A percentile compares a stretch with the other conserved stretches of the same genome.
Evolutionary conservation across 768 basidiomycete genomes (phyloP).

Genomic region (Thelephora ganbajun): DNA sequence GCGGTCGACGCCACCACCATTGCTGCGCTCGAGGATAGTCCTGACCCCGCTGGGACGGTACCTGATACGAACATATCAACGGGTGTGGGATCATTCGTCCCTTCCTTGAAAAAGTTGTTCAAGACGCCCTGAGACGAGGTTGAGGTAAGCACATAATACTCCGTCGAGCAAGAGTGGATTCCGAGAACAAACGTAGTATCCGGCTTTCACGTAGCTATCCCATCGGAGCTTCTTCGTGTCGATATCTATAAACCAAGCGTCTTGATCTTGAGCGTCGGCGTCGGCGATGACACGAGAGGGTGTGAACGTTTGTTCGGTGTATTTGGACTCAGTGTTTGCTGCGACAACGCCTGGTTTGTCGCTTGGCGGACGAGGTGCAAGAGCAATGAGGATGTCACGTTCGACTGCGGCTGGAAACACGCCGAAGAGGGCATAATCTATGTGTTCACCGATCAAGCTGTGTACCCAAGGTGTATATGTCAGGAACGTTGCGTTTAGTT

Average conservation of each 20-base stretch:
- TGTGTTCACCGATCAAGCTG: constrained; percentile 52
- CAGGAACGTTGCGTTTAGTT: constrained; percentile 13
- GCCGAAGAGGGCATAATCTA: constrained; percentile 75
- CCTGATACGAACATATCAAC: constrained; percentile 73
- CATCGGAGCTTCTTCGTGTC: constrained; percentile 56
- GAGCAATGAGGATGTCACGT: constrained; percentile 71
- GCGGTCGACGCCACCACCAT: constrained; percentile 84
- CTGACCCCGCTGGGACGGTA: constrained; percentile 75
- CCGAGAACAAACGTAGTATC: constrained; percentile 49
- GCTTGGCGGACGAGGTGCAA: constrained; percentile 27
- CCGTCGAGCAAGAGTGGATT: background rate
- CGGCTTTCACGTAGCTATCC: constrained; percentile 84
- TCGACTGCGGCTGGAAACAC: constrained; percentile 80
- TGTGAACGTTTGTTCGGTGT: constrained; percentile 42
- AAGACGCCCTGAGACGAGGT: constrained; percentile 41
- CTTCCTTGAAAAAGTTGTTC: constrained; percentile 37
- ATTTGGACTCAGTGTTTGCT: constrained; percentile 49
- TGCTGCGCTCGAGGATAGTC: constrained; percentile 78
- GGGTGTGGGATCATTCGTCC: constrained; percentile 28
- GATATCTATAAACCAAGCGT: constrained; percentile 62
- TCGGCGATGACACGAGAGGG: constrained; percentile 26
- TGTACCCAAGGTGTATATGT: background rate
- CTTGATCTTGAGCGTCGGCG: constrained; percentile 25
- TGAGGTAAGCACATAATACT: background rate
- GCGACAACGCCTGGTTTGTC: constrained; percentile 30